Base-by-base conservation (phyloP, 345 rosid species). In the Camelina sativa region DNA sequence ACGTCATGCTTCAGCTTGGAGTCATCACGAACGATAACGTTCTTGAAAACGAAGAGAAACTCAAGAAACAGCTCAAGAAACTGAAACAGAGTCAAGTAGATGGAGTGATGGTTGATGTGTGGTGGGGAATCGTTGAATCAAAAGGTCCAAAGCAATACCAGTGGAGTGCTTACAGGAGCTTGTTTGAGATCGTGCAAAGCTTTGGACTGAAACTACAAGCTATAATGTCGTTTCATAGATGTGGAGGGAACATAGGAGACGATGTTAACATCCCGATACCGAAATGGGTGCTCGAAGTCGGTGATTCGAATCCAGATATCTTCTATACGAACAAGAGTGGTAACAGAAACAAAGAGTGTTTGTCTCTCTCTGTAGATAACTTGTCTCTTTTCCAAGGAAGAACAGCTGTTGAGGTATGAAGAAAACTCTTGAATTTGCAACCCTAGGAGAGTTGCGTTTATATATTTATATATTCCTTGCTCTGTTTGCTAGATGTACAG, bases 201-300 rank as follows among this genome's bases (percentile, higher is more conserved):
- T 74, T 76, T 74, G 86, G 72, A 51, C 62, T 86, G 6, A 93
- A 87, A 66, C 19, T 87, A 51, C 97, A 90, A 79, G 90, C 90
- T 15, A 90, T 87, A 65, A 90, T 87, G 95, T 90, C 98, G 5
- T 89, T 91, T 66, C 98, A 91, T 77, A 89, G 82, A 72, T 93
- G 98, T 51, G 97, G 98, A 54, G 97, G 96, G 2, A 93, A 93
- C 63, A 59, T 93, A 16, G 96, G 98, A 54, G 96, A 94, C 69
- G 86, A 16, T 55, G 89, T 91, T 34, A 76, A 79, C 69, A 94
- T 94, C 53, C 88, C 95, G 1, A 72, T 94, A 66, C 98, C 97
- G 28, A 59, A 83, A 46, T 94, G 96, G 97, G 85, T 94, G 4
- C 84, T 85, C 9, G 83, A 87, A 2, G 60, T 94, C 8, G 95